Evolutionary conservation across 129 eudicot genomes (phyloP), one percentile per base, ranked within the genome.

Genomic region (Kitagawia praeruptora): DNA sequence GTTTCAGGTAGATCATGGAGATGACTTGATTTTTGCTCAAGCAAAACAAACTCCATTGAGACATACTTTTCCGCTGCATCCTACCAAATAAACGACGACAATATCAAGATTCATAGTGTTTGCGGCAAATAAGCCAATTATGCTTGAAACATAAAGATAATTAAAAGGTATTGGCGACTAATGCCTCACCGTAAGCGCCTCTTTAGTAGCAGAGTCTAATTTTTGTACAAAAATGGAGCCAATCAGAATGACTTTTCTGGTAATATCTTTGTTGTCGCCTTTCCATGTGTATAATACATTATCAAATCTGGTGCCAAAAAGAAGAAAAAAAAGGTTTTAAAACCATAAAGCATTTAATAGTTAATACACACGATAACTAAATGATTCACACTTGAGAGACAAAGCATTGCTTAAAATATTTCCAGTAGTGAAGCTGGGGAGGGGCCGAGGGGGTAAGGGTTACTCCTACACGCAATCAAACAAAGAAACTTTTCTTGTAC

Each of bases 51-150:
- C 54, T 73, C 77, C 77, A 73, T 38, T 28, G 51, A 73, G 14
- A 70, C 75, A 85, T 91, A 89, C 84, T 84, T 95, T 49, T 90
- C 93, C 74, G 93, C 97, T 41, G 97, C 99, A 66, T 78, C 81
- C 90, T 87, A 54, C 28, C 37, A 77, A 81, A 75, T 77, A 80
- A 48, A 18, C 76, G 74, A 77, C 41, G 18, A 69, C 46, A 5
- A 71, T 16, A 51, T 74, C 51, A 71, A 67, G 25, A 39, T 16
- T 49, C 69, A 48, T 37, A 67, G 45, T 8, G 38, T 38, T 2
- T 79, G 8, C 23, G 12, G 67, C 49, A 18, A 23, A 63, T 46
- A 77, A 54, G 70, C 61, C 46, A 47, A 23, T 75, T 37, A 39
- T 74, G 74, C 77, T 54, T 67, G 61, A 77, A 31, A 19, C 21